These are phyloP conservation scores for Ceratobasidium theobromae DNA, from an alignment of 1,284 basidiomycete genomes.

Conservation along the genomic window DNA sequence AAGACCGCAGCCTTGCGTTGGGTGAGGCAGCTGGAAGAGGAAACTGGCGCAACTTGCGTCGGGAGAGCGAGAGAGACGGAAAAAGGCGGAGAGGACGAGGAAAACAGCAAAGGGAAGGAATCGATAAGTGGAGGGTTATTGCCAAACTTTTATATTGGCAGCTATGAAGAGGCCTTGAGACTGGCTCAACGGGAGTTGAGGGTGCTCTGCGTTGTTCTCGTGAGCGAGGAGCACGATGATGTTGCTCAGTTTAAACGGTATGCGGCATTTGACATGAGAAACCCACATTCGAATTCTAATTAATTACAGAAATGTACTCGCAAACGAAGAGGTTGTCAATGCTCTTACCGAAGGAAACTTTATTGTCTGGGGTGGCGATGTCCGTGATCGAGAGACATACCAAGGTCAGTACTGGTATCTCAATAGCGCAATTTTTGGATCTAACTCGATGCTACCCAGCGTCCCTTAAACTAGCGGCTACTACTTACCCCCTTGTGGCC, in stretches of 20 bases:
- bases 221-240: slow-evolving; percentile 89
- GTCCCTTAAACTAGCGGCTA: slow-evolving; percentile 80
- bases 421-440: background rate
- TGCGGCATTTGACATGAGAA: slow-evolving; percentile 35
- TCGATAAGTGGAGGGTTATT: slow-evolving; percentile 46
- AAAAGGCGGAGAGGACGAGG: slow-evolving; percentile 36
- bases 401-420: slow-evolving; percentile 65
- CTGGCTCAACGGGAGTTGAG: slow-evolving; percentile 68
- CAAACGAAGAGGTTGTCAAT: slow-evolving; percentile 67
- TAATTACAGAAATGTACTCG: slow-evolving; percentile 64
- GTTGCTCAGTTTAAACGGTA: slow-evolving; percentile 83
- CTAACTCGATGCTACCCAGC: slow-evolving; percentile 50
- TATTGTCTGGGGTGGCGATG: slow-evolving; percentile 82
- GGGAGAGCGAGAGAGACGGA: slow-evolving; percentile 42
- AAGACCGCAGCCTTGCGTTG: slow-evolving; percentile 65
- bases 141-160: slow-evolving; percentile 77
- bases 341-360: slow-evolving; percentile 69
- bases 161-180: slow-evolving; percentile 81
- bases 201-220: slow-evolving; percentile 81
- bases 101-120: slow-evolving; percentile 35
- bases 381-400: slow-evolving; percentile 79
- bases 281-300: background rate
- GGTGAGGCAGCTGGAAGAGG: slow-evolving; percentile 75
- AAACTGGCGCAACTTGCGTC: slow-evolving; percentile 69
- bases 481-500: slow-evolving; percentile 89